A percentile compares a stretch with the other conserved stretches of the same genome.
phyloP scores from a whole-genome alignment of 176 grass and related monocot genomes.

The Leersia perrieri region DNA sequence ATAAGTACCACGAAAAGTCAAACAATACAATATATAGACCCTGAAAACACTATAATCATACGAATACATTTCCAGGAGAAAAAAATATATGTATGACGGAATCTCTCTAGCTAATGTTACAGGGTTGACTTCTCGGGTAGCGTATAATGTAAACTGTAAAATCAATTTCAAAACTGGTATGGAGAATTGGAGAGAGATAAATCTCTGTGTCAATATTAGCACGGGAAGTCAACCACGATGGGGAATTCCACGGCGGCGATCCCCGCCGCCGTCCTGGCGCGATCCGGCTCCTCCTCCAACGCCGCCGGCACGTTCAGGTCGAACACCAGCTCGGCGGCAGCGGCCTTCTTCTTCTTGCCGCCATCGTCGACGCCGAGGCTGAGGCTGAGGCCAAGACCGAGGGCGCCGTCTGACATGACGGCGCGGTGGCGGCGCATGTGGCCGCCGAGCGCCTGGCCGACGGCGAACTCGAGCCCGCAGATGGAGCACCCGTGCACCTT shows the following conservation, averaged over 20 bases:
- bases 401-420: slow-evolving; percentile 9
- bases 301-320: slow-evolving; percentile 74
- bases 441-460: slow-evolving; percentile 93
- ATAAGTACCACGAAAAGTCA: slow-evolving; percentile 4
- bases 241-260: slow-evolving; percentile 21
- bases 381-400: slow-evolving; percentile 18
- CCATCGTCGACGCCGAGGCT: neutral
- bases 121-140: slow-evolving; percentile 25
- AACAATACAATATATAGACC: slow-evolving; percentile 19
- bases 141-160: neutral
- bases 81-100: slow-evolving; percentile 1
- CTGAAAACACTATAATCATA: slow-evolving; percentile 4
- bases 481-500: slow-evolving; percentile 89
- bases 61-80: slow-evolving; percentile 16
- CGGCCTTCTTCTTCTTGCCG: neutral
- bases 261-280: slow-evolving; percentile 23
- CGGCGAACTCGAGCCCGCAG: slow-evolving; percentile 89
- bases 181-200: neutral
- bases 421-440: slow-evolving; percentile 91
- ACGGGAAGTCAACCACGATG: slow-evolving; percentile 38
- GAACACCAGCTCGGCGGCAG: slow-evolving; percentile 12
- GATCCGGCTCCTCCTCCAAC: slow-evolving; percentile 42
- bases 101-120: slow-evolving; percentile 18
- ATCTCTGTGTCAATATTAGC: neutral
- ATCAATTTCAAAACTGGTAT: slow-evolving; percentile 18